Conservation (phyloP, 1,284 basidiomycete genomes). For the Ganoderma resinaceum region DNA sequence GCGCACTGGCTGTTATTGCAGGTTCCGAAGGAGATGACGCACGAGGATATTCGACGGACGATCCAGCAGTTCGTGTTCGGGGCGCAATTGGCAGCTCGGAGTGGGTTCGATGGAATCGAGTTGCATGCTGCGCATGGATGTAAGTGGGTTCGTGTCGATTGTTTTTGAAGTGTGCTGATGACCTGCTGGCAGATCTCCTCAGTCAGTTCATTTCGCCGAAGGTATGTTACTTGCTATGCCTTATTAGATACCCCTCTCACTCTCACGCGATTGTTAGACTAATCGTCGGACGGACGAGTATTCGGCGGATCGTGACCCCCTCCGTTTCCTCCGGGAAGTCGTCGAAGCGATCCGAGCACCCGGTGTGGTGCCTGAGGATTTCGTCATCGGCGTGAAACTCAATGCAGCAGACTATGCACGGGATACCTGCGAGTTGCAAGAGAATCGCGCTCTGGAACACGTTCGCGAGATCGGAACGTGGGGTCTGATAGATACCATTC, state of each 20-base stretch:
- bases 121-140: constrained; percentile 92
- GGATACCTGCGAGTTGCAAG: constrained; percentile 37
- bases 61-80: constrained; percentile 76
- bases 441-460: constrained; percentile 68
- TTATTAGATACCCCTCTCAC: background rate
- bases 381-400: constrained; percentile 86
- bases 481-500: constrained; percentile 80
- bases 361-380: constrained; percentile 57
- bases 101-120: constrained; percentile 91
- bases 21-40: constrained; percentile 66
- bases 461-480: constrained; percentile 69
- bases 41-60: constrained; percentile 66
- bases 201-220: constrained; percentile 86
- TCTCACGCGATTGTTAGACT: constrained; percentile 52
- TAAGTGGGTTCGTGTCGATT: constrained; percentile 45
- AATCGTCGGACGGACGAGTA: constrained; percentile 76
- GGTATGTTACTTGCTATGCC: constrained; percentile 48
- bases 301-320: constrained; percentile 53
- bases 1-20: constrained; percentile 67
- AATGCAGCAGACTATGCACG: constrained; percentile 87
- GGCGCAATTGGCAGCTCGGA: constrained; percentile 67
- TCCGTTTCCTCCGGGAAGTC: constrained; percentile 74
- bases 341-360: constrained; percentile 62
- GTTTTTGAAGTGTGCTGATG: constrained; percentile 13
- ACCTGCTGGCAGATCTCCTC: constrained; percentile 67